Base-by-base conservation (phyloP, 306 rosid species). In the Glycine latifolia region DNA sequence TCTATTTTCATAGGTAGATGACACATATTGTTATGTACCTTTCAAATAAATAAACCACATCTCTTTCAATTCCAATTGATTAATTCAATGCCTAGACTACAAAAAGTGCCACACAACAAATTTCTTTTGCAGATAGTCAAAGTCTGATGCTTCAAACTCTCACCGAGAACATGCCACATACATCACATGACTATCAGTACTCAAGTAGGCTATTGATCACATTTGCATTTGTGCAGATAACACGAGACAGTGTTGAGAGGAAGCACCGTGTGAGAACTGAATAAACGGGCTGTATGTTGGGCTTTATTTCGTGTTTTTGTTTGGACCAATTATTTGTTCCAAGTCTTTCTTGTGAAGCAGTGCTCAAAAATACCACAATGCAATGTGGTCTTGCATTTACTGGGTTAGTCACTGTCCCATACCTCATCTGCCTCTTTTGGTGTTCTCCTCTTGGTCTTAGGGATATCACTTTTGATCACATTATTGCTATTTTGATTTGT, bases 331-430 rank as follows among this genome's bases (percentile, higher is more conserved):
- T 8, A 11, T 11, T 48, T 54, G 71, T 44, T 33, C 65, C 65
- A 68, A 33, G 50, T 26, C 58, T 26, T 61, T 31, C 79, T 48
- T n/a, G 68, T 10, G 44, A 63, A 77, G 31, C 44, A 41, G n/a
- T 14, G 48, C 26, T 35, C 20, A 20, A 20, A 20, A 20, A 20
- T 5, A 72, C 66, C 75, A 58, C 5, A 73, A 56, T 56, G 84
- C 58, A 60, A 8, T n/a, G 59, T 16, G 68, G 16, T 75, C 49
- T 75, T 44, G 54, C 60, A 63, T 65, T 50, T 10, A 58, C 48
- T 16, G 52, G 71, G 53, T 71, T 87, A 89, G 83, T 94, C 93
- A 82, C 91, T 88, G 75, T 87, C 91, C 91, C 87, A 63, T 63
- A 63, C 80, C 69, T 83, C 89, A 79, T 83, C 89, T n/a, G 53